Evolutionary conservation across 176 grass and related monocot species (phyloP), one percentile per base, ranked within the genome.

Genomic region (Cenchrus fungigraminus): DNA sequence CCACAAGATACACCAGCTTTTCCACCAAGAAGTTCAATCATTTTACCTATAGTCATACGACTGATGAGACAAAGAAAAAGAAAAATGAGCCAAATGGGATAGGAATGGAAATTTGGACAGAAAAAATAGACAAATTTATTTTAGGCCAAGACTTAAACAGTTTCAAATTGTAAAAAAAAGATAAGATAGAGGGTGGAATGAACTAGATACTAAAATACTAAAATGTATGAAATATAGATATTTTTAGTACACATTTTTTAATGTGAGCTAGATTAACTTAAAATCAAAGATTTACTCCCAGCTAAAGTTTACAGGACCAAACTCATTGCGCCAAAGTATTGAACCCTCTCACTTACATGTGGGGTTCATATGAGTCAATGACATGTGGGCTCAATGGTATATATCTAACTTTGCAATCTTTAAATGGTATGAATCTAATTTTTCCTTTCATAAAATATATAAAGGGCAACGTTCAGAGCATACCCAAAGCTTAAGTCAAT

Each of bases 41-140:
- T 98, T 92, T 98, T 98, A 61, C 96, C 96, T 61, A 98, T 94
- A 22, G 96, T 98, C 96, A 98, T 98, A 69, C 96, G 93, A 92
- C 93, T 98, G 80, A 16, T 42, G 20, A 56, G 15, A 80, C 53
- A 74, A 54, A 8, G 72, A 51, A 13, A 66, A 37, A 12, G 45
- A 25, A 28, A 73, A 65, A 65, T 32, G 62, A 88, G 44, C 87
- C 12, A 81, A 69, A 20, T 42, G 25, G 40, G 13, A 44, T 52
- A 25, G 63, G 31, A 68, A 47, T 16, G 53, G 84, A 55, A 16
- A 64, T 11, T 11, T 50, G 65, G 10, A 14, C 80, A 59, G 37
- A 4, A 73, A 59, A 80, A 64, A 17, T 22, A 16, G 25, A 67
- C 6, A 4, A 53, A 67, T 29, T 70, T 28, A 55, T 28, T 61